Evolutionary conservation across 2,329 filamentous ascomycete species (phyloP), one percentile per base, ranked within the genome.

Genomic region (Cladosporium oxysporum): DNA sequence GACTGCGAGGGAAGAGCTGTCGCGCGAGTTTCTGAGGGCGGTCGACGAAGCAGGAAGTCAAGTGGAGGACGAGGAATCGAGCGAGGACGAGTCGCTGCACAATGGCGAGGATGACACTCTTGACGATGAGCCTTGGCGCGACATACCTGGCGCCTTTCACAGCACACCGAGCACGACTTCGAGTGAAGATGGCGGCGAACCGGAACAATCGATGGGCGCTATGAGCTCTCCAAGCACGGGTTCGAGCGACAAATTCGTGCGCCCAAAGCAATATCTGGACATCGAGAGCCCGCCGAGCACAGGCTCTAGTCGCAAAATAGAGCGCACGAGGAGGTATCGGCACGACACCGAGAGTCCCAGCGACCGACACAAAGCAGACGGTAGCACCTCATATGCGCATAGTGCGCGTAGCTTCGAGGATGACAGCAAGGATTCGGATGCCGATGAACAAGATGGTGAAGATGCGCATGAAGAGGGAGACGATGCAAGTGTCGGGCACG

Each of bases 1-100:
- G 47, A 67, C 66, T 23, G 66, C 66, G 35, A 59, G 60, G 23
- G 66, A 67, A 41, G 41, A 65, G 29, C 37, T 23, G 18, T 67
- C 66, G 52, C 33, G n/a, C 33, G 61, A 63, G 61, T 63, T 63
- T 29, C 21, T 63, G 35, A 33, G 18, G 11, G 26, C 31, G 6
- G 50, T 26, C 7, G 23, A 41, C n/a, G 50, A 55, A 8, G 35
- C 49, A 18, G 21, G 29, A 3, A 63, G 61, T 11, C 61, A 63
- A 29, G 50, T 49, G 49, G 61, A 29, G 31, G 61, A 63, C 3
- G 61, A 55, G 26, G 26, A 28, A 4, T 37, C 35, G 33, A 63
- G 61, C 61, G 50, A 55, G 18, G 61, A 53, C 21, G 59, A 52
- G 23, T 62, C 47, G 49, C 26, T 29, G 59, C 31, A 44, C 29